Conservation (phyloP, 192 early-diverging fungal genomes). For the Obelidium mucronatum region DNA sequence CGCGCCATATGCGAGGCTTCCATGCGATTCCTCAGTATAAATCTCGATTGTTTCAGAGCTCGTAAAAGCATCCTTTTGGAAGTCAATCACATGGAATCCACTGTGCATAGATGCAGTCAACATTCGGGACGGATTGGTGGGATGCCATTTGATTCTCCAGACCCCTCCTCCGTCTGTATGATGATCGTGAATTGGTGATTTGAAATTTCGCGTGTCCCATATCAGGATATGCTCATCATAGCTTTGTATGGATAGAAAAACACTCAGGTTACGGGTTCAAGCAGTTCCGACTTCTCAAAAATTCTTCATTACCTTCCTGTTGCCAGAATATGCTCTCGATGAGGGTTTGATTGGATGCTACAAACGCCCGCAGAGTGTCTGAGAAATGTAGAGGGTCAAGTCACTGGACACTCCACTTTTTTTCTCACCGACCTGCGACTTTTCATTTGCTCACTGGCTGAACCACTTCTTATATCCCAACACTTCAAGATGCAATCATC, state of each 20-base stretch:
- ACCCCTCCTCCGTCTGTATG: slow-evolving; percentile 83
- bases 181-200: slow-evolving; percentile 70
- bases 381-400: neutral
- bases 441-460: slow-evolving; percentile 61
- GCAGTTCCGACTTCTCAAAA: too few species aligned
- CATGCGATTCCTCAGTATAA: slow-evolving; percentile 43
- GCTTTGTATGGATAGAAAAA: slow-evolving; percentile 51
- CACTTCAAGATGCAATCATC: slow-evolving; percentile 88
- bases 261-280: too few species aligned
- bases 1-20: slow-evolving; percentile 57
- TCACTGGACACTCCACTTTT: neutral
- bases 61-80: slow-evolving; percentile 47
- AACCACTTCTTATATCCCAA: slow-evolving; percentile 81
- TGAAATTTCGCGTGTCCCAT: slow-evolving; percentile 92
- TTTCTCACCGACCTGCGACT: slow-evolving; percentile 64
- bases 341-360: slow-evolving; percentile 86
- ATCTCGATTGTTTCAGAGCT: neutral
- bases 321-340: slow-evolving; percentile 77
- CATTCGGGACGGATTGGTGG: slow-evolving; percentile 63
- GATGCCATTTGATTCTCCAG: slow-evolving; percentile 97
- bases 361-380: slow-evolving; percentile 92
- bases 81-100: slow-evolving; percentile 82
- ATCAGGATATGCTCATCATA: slow-evolving; percentile 90
- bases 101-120: slow-evolving; percentile 91
- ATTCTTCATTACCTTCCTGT: slow-evolving; percentile 85